Conservation (phyloP, 371 early-diverging fungal genomes). For the Rhizopus stolonifer region DNA sequence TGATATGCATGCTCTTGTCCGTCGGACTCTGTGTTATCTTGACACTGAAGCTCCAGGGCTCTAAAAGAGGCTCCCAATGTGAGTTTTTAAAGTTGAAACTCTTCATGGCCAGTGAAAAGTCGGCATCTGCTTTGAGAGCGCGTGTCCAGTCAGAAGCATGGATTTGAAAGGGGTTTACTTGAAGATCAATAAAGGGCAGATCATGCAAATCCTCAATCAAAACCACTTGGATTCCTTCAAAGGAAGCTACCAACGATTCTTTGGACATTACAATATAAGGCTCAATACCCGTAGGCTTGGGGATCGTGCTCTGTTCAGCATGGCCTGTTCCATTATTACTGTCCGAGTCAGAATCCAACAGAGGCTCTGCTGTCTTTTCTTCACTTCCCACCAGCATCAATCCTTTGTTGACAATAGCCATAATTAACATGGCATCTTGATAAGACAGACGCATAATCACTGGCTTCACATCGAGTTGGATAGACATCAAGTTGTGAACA, state of each 20-base stretch:
- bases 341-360: no score
- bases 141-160: conserved; percentile 75
- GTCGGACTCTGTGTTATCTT: conserved; percentile 32
- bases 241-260: conserved; percentile 46
- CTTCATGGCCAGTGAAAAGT: conserved; percentile 73
- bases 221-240: conserved; percentile 68
- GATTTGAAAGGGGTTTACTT: conserved; percentile 64
- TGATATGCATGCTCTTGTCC: conserved; percentile 35
- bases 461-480: conserved; percentile 63
- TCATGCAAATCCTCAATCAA: conserved; percentile 81
- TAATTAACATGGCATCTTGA: conserved; percentile 81
- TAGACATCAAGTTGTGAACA: conserved; percentile 54
- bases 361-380: conserved; percentile 3
- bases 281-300: conserved; percentile 22
- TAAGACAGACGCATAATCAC: conserved; percentile 74
- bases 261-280: conserved; percentile 50
- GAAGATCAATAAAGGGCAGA: conserved; percentile 76
- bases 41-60: conserved; percentile 66
- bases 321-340: no score
- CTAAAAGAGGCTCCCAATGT: conserved; percentile 90
- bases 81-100: conserved; percentile 87
- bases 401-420: conserved; percentile 76
- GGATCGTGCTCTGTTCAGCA: neutral
- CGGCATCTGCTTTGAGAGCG: conserved; percentile 67
- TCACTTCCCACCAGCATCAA: conserved; percentile 54